Base-by-base conservation (phyloP, 2,329 filamentous ascomycete genomes). In the Venturia pyrina region DNA sequence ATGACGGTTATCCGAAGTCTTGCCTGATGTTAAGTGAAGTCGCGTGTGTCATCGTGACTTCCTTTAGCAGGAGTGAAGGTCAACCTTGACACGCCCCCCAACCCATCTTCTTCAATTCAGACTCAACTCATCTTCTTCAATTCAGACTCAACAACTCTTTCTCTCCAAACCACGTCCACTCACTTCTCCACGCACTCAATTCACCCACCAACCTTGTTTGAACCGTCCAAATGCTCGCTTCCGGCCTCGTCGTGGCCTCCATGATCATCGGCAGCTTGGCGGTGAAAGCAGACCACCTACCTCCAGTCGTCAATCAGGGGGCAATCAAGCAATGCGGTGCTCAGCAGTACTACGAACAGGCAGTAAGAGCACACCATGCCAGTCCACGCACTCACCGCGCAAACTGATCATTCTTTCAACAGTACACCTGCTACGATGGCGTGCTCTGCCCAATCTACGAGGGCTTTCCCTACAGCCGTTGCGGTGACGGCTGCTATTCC, bases 401-500 rank as follows among this genome's bases (percentile, higher is more conserved):
- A 62, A 17, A 46, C 60, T 62, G 15, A 44, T 8, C 17, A 21
- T 2, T 19, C 60, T n/a, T 37, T 40, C 19, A 10, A 28, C 21
- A 62, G 60, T 62, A 62, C 60, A 46, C 37, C 60, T 62, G 60
- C 43, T 62, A 62, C 48, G 48, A 53, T 28, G 43, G 24, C 19
- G 6, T 50, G 7, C 62, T 64, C 28, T 64, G 62, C 43, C 62
- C 62, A 11, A 44, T 48, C 24, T 37, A 28, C 43, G 28, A 50
- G 1, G 24, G 43, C 41, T 48, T 34, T 32, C 62, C 62, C 5
- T 40, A 34, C 7, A 40, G 28, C 28, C 43, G 43, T 48, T 64
- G 62, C 46, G 62, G 32, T 64, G 62, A 64, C 5, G 46, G 43
- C 13, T 64, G 62, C 62, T 64, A 64, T n/a, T 53, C 34, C 24